A percentile compares a stretch with the other conserved stretches of the same genome.
These are phyloP conservation scores for Cyberlindnera americana DNA, from an alignment of 805 yeast genomes.

Conservation along the genomic window DNA sequence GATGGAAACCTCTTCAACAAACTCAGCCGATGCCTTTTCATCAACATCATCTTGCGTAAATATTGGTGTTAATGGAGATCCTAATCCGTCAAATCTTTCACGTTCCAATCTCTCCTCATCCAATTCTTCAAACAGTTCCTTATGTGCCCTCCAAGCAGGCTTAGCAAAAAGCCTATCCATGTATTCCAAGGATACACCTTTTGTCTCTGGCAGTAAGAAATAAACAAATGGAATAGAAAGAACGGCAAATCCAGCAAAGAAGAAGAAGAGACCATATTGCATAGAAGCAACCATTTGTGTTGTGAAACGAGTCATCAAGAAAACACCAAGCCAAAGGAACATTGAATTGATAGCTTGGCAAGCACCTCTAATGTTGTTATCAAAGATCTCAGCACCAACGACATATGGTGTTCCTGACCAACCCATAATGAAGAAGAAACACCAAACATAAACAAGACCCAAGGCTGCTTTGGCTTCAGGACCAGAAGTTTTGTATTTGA, in stretches of 20 bases:
- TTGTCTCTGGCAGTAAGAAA: constrained; percentile 43
- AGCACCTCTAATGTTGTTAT: constrained; percentile 40
- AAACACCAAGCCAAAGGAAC: constrained; percentile 48
- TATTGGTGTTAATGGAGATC: background rate
- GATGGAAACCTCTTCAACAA: constrained; percentile 1
- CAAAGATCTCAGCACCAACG: constrained; percentile 44
- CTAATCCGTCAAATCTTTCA: constrained; percentile 4
- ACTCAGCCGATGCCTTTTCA: constrained; percentile 3
- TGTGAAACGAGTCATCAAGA: constrained; percentile 44
- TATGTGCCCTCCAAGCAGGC: constrained; percentile 23
- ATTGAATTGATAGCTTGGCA: constrained; percentile 44
- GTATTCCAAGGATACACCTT: constrained; percentile 43
- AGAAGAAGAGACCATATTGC: constrained; percentile 43
- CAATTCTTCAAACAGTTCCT: constrained; percentile 9
- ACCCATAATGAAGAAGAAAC: constrained; percentile 39
- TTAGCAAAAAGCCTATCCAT: constrained; percentile 32
- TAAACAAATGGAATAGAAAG: constrained; percentile 37
- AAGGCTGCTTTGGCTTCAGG: constrained; percentile 43
- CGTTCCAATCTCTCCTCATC: constrained; percentile 1
- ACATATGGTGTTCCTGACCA: constrained; percentile 51
- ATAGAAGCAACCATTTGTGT: constrained; percentile 41
- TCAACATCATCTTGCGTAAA: background rate
- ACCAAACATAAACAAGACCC: constrained; percentile 34
- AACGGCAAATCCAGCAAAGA: constrained; percentile 25
- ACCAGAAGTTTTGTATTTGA: constrained; percentile 37